Evolutionary conservation across 139 green algal species (phyloP).

Genomic region (Chlorella ohadii): DNA sequence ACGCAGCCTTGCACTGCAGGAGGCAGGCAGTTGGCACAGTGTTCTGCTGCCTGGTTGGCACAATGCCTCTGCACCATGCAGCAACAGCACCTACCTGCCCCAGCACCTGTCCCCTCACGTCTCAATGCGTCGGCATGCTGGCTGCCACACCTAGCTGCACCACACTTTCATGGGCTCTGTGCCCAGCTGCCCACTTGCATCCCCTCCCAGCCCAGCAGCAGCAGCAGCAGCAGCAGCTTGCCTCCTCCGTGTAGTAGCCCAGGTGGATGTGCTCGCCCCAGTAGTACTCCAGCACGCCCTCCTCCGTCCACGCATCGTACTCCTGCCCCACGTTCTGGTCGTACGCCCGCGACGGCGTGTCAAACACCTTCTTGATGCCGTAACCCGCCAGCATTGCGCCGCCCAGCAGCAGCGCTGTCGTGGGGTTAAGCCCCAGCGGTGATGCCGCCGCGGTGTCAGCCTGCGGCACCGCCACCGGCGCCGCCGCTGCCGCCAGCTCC

Average conservation of each 20-base stretch:
- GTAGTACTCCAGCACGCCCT: constrained; percentile 86
- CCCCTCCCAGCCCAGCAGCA: no score
- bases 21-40: no score
- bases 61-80: no score
- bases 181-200: no score
- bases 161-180: no score
- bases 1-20: no score
- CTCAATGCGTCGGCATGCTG: no score
- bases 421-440: not conserved
- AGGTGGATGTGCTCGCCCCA: constrained; percentile 99
- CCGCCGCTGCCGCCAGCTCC: constrained; percentile 21
- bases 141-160: no score
- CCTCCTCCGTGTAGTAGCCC: constrained; percentile 89
- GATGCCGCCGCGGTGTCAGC: constrained; percentile 5
- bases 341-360: constrained; percentile 83
- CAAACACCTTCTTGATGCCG: constrained; percentile 71
- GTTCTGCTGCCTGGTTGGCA: no score
- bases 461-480: not conserved
- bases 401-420: constrained; percentile 31
- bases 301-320: constrained; percentile 94
- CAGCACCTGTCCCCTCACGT: no score
- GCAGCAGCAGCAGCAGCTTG: not conserved
- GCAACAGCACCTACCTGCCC: no score
- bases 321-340: constrained; percentile 90
- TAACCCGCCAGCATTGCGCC: constrained; percentile 34